A percentile compares a stretch with the other conserved stretches of the same genome.
Conservation (phyloP, 2,329 filamentous ascomycete genomes). For the Teratosphaeria pseudoeucalypti region DNA sequence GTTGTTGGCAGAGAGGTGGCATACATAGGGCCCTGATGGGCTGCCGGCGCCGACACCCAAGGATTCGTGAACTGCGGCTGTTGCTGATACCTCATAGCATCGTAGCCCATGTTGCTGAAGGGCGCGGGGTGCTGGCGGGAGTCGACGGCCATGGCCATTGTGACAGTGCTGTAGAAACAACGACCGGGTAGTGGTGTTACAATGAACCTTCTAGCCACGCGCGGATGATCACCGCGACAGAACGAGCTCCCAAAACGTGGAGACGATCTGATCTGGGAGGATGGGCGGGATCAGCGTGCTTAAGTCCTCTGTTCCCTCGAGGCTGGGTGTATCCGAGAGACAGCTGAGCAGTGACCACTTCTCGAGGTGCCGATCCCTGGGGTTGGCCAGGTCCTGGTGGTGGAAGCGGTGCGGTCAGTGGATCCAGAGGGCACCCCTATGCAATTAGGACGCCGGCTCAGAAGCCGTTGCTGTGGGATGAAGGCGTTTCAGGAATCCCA, state of each 20-base stretch:
- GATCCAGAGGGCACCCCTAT: constrained; percentile 13
- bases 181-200: background rate
- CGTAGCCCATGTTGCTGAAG: constrained; percentile 71
- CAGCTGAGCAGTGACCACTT: constrained; percentile 7
- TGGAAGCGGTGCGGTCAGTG: constrained; percentile 14
- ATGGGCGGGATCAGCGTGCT: constrained; percentile 41
- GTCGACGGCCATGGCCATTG: constrained; percentile 93
- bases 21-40: constrained; percentile 51
- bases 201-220: constrained; percentile 7
- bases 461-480: constrained; percentile 10
- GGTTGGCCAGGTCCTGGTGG: constrained; percentile 9
- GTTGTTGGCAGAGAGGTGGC: constrained; percentile 54
- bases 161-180: constrained; percentile 8
- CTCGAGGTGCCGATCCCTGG: constrained; percentile 12
- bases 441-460: constrained; percentile 13
- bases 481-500: constrained; percentile 11
- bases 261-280: constrained; percentile 26
- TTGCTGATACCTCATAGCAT: constrained; percentile 61
- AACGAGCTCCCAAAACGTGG: constrained; percentile 33
- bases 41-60: constrained; percentile 57
- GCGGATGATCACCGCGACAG: constrained; percentile 5
- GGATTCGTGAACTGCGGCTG: constrained; percentile 80
- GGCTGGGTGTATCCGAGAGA: constrained; percentile 16
- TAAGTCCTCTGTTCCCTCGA: constrained; percentile 23
- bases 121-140: constrained; percentile 62